Evolutionary conservation across 2,329 filamentous ascomycete genomes (phyloP).

Genomic region (Curvularia sp.): DNA sequence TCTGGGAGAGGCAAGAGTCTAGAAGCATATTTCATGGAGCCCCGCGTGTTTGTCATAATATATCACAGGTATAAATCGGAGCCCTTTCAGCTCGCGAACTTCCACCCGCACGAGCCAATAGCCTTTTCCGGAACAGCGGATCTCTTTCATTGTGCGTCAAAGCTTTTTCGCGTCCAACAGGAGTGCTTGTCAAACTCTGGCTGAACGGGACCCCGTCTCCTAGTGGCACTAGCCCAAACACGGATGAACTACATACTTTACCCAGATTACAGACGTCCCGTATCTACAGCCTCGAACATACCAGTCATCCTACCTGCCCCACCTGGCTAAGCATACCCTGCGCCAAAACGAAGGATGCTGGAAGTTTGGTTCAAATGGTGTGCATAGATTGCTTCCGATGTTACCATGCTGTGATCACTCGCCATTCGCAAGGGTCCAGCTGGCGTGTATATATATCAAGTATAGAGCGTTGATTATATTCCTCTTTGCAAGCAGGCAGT

Average conservation of each 20-base stretch:
- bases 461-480: conserved; percentile 5
- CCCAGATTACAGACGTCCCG: conserved; percentile 24
- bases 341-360: conserved; percentile 15
- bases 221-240: neutral
- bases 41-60: neutral
- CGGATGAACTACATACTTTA: conserved; percentile 19
- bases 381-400: conserved; percentile 20
- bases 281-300: conserved; percentile 24
- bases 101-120: neutral
- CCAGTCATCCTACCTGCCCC: conserved; percentile 5
- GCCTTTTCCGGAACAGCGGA: conserved; percentile 8
- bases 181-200: conserved; percentile 11
- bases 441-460: conserved; percentile 1
- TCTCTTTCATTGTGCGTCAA: conserved; percentile 11
- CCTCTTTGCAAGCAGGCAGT: neutral
- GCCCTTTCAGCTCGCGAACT: neutral
- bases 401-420: conserved; percentile 10
- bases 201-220: neutral
- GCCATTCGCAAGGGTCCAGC: neutral
- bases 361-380: conserved; percentile 15
- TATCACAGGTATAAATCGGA: neutral
- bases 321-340: neutral
- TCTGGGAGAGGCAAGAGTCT: neutral
- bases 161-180: conserved; percentile 1
- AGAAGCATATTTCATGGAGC: neutral